Conservation (phyloP, 805 yeast species). For the Starmerella bombi region DNA sequence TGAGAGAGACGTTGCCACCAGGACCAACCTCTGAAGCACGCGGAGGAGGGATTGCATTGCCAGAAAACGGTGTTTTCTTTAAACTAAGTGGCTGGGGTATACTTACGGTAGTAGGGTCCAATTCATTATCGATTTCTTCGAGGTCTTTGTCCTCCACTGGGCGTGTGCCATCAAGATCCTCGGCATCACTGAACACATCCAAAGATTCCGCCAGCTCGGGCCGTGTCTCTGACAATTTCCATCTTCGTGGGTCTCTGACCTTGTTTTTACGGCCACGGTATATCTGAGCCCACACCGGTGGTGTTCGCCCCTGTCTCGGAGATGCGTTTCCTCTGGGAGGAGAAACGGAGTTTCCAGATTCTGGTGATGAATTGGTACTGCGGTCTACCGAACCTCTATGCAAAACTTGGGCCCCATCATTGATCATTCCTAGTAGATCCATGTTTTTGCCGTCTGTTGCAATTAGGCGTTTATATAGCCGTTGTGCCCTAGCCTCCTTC, state of each 20-base stretch:
- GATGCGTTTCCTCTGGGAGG: background rate
- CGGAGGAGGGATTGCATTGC: conserved; percentile 1
- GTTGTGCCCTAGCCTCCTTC: too few species aligned
- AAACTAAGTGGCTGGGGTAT: background rate
- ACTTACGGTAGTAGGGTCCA: background rate
- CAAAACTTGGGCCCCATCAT: conserved; percentile 16
- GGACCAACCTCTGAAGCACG: conserved; percentile 15
- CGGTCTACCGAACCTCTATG: conserved; percentile 15
- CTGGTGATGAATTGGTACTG: background rate
- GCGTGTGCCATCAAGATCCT: background rate
- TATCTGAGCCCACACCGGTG: conserved; percentile 77
- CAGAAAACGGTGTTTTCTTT: background rate
- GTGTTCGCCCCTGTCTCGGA: conserved; percentile 27
- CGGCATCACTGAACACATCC: background rate
- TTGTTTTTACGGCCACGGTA: conserved; percentile 36
- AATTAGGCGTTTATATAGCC: background rate
- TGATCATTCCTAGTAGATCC: conserved; percentile 18
- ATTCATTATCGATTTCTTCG: background rate
- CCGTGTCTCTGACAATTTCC: conserved; percentile 11
- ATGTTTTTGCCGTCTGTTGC: conserved; percentile 5
- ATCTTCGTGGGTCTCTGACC: conserved; percentile 10
- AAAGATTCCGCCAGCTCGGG: conserved; percentile 9
- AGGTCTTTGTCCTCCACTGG: background rate
- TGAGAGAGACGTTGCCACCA: conserved; percentile 21
- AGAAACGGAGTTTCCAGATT: background rate